Evolutionary conservation across 805 yeast species (phyloP).

Genomic region (Saturnispora serradocipensis): DNA sequence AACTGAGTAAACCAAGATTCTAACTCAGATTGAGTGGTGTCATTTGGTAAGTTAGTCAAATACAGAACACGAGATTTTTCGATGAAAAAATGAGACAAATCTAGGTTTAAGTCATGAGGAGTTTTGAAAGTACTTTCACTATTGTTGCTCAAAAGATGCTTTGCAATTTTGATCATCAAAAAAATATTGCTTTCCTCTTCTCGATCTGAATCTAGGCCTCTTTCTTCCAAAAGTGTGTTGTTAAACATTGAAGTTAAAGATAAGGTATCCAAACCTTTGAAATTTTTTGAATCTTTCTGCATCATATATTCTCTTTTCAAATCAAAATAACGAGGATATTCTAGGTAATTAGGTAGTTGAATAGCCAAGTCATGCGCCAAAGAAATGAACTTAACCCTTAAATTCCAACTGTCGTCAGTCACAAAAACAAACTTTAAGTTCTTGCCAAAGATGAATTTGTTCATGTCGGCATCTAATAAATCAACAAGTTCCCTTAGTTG

Average conservation of each 20-base stretch:
- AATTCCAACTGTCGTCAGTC: constrained; percentile 55
- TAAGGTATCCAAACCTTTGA: neutral
- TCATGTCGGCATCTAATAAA: neutral
- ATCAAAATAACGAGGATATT: constrained; percentile 70
- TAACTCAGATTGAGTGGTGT: constrained; percentile 82
- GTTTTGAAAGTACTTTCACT: constrained; percentile 36
- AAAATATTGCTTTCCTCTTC: neutral
- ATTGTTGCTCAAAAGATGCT: neutral
- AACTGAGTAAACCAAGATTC: constrained; percentile 87
- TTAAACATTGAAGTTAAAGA: neutral
- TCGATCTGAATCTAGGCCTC: neutral
- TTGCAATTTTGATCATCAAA: constrained; percentile 3
- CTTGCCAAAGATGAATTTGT: neutral
- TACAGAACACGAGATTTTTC: constrained; percentile 76
- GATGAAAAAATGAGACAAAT: constrained; percentile 52
- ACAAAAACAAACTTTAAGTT: constrained; percentile 50
- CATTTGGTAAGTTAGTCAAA: constrained; percentile 71
- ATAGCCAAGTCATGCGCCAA: constrained; percentile 74
- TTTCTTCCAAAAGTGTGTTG: neutral
- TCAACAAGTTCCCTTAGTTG: constrained; percentile 1
- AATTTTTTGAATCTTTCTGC: constrained; percentile 40
- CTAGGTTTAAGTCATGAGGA: constrained; percentile 74
- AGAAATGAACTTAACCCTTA: constrained; percentile 68
- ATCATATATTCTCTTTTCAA: constrained; percentile 61
- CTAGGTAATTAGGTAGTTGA: constrained; percentile 63